phyloP scores from a whole-genome alignment of 2,329 filamentous ascomycete species.

The Cordyceps fumosorosea region DNA sequence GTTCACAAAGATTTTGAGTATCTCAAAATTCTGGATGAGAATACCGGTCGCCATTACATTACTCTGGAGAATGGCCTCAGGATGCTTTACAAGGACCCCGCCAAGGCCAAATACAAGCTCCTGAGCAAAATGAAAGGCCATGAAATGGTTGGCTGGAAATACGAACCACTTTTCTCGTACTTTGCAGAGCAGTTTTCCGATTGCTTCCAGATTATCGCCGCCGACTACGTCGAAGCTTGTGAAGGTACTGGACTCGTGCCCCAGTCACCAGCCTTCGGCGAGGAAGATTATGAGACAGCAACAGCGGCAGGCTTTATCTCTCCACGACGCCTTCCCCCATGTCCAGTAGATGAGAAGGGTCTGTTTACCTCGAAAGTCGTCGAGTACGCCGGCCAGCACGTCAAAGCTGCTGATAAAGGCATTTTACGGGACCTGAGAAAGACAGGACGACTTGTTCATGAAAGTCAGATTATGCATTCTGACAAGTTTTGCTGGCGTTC shows the following conservation, averaged over 20 bases:
- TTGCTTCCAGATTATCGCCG: slow-evolving; percentile 60
- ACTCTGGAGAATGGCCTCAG: slow-evolving; percentile 60
- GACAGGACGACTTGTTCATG: slow-evolving; percentile 19
- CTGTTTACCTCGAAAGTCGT: slow-evolving; percentile 21
- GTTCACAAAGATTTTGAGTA: slow-evolving; percentile 75
- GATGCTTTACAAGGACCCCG: slow-evolving; percentile 69
- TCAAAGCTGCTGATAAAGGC: slow-evolving; percentile 22
- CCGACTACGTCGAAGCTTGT: slow-evolving; percentile 63
- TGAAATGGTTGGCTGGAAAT: slow-evolving; percentile 65
- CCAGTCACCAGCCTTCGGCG: slow-evolving; percentile 68
- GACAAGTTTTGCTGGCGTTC: slow-evolving; percentile 24
- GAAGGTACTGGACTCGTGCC: slow-evolving; percentile 72
- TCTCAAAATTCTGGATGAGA: slow-evolving; percentile 62
- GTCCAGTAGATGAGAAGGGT: slow-evolving; percentile 57
- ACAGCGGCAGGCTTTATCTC: slow-evolving; percentile 58
- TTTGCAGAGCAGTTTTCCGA: slow-evolving; percentile 67
- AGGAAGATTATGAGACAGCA: slow-evolving; percentile 68
- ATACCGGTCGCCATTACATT: slow-evolving; percentile 60
- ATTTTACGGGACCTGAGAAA: slow-evolving; percentile 21
- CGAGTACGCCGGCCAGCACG: slow-evolving; percentile 21
- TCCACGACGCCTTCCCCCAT: slow-evolving; percentile 57
- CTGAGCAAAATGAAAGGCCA: slow-evolving; percentile 60
- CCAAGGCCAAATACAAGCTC: slow-evolving; percentile 69
- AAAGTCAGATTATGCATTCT: slow-evolving; percentile 19
- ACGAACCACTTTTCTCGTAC: slow-evolving; percentile 66